Evolutionary conservation across 1,284 basidiomycete species (phyloP).

Genomic region (Apiotrichum gracile): DNA sequence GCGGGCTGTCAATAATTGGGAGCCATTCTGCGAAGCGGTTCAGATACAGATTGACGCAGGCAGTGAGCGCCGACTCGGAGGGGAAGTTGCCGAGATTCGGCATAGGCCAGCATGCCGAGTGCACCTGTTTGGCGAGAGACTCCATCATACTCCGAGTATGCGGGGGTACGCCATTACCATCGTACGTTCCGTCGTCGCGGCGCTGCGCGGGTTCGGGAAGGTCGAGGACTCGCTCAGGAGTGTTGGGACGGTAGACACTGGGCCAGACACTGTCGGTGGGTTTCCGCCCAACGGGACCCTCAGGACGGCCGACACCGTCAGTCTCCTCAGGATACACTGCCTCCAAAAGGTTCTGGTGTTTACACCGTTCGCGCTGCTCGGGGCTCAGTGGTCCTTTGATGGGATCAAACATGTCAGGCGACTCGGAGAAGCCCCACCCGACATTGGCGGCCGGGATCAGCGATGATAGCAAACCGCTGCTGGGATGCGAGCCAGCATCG

Average conservation of each 20-base stretch:
- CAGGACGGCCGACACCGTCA: slow-evolving; percentile 10
- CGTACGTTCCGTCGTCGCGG: background rate
- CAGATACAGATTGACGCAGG: slow-evolving; percentile 21
- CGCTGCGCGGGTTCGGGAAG: background rate
- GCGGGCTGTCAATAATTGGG: slow-evolving; percentile 13
- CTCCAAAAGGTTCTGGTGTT: slow-evolving; percentile 1
- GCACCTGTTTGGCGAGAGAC: slow-evolving; percentile 15
- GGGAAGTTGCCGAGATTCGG: slow-evolving; percentile 22
- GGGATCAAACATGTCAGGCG: slow-evolving; percentile 15
- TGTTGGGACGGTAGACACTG: slow-evolving; percentile 16
- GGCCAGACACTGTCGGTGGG: slow-evolving; percentile 19
- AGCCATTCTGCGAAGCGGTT: slow-evolving; percentile 20
- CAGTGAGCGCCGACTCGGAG: slow-evolving; percentile 12
- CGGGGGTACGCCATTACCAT: background rate
- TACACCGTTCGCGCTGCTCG: background rate
- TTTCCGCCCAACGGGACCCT: slow-evolving; percentile 8
- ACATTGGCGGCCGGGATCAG: background rate
- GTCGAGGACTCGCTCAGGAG: slow-evolving; percentile 11
- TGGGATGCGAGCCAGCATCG: background rate
- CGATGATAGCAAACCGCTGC: background rate
- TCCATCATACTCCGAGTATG: slow-evolving; percentile 10
- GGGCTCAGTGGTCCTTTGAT: slow-evolving; percentile 12
- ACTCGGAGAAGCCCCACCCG: slow-evolving; percentile 15
- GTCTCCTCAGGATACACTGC: slow-evolving; percentile 11
- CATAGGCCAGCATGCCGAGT: slow-evolving; percentile 15